These are phyloP conservation scores for Echria macrotheca DNA, from an alignment of 495 filamentous ascomycete genomes.

Conservation along the genomic window DNA sequence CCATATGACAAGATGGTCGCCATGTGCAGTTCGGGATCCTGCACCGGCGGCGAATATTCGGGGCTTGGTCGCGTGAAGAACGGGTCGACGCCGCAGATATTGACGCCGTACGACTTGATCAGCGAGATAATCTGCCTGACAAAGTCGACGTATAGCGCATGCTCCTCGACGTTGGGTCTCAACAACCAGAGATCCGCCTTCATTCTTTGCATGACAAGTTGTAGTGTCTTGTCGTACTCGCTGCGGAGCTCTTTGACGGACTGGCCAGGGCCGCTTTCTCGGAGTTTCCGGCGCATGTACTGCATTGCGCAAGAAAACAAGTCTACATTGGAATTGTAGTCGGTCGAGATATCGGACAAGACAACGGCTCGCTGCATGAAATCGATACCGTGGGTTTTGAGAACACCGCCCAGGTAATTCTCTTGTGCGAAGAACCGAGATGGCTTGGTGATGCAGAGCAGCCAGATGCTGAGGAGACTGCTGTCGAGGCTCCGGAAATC, in stretches of 20 bases:
- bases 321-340: constrained; percentile 37
- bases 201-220: constrained; percentile 43
- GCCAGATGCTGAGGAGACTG: constrained; percentile 32
- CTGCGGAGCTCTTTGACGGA: constrained; percentile 22
- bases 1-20: constrained; percentile 46
- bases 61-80: constrained; percentile 45
- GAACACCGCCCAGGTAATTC: constrained; percentile 35
- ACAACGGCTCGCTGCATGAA: constrained; percentile 31
- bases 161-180: constrained; percentile 22
- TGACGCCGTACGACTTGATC: constrained; percentile 41
- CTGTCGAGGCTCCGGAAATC: constrained; percentile 36
- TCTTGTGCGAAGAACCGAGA: constrained; percentile 32
- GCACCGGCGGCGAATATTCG: constrained; percentile 43
- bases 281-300: constrained; percentile 39
- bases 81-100: constrained; percentile 37
- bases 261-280: constrained; percentile 16
- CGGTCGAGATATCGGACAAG: constrained; percentile 20
- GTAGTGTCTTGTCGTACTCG: constrained; percentile 32
- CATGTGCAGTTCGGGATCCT: constrained; percentile 45
- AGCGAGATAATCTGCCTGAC: constrained; percentile 39
- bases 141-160: constrained; percentile 38
- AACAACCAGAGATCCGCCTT: constrained; percentile 37
- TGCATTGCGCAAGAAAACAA: constrained; percentile 34
- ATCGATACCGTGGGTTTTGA: constrained; percentile 28
- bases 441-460: constrained; percentile 38